Conservation (phyloP, 257 asterid genomes). For the Salvia splendens region DNA sequence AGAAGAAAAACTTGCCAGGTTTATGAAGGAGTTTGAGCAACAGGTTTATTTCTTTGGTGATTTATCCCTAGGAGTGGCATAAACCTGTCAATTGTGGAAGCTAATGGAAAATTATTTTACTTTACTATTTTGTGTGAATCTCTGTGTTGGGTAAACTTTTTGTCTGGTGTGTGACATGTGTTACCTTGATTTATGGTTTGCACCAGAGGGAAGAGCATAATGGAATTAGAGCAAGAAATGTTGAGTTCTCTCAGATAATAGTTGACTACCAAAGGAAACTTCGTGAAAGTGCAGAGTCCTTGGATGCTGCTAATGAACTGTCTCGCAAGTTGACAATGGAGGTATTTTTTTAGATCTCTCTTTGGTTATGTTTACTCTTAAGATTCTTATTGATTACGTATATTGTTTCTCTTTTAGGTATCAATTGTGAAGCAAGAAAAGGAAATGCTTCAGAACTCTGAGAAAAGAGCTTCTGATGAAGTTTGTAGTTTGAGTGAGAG, state of each 20-base stretch:
- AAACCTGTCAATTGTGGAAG: background rate
- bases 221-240: constrained; percentile 68
- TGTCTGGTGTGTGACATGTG: constrained; percentile 11
- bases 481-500: constrained; percentile 80
- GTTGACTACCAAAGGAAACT: constrained; percentile 75
- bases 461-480: constrained; percentile 91
- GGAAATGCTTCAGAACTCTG: constrained; percentile 69
- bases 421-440: constrained; percentile 75
- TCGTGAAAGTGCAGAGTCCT: constrained; percentile 82
- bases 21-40: constrained; percentile 79
- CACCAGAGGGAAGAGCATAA: constrained; percentile 71
- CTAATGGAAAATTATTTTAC: background rate
- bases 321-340: constrained; percentile 74
- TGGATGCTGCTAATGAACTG: constrained; percentile 62
- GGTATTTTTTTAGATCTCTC: constrained; percentile 43
- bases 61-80: constrained; percentile 4
- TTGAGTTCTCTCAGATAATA: constrained; percentile 82
- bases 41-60: constrained; percentile 50
- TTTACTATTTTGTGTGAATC: background rate
- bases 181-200: constrained; percentile 22
- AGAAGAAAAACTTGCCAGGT: constrained; percentile 71
- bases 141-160: background rate
- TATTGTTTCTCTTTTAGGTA: constrained; percentile 36
- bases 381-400: constrained; percentile 6
- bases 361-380: background rate